Conservation (phyloP, 805 yeast genomes). For the Pichia eremophila region DNA sequence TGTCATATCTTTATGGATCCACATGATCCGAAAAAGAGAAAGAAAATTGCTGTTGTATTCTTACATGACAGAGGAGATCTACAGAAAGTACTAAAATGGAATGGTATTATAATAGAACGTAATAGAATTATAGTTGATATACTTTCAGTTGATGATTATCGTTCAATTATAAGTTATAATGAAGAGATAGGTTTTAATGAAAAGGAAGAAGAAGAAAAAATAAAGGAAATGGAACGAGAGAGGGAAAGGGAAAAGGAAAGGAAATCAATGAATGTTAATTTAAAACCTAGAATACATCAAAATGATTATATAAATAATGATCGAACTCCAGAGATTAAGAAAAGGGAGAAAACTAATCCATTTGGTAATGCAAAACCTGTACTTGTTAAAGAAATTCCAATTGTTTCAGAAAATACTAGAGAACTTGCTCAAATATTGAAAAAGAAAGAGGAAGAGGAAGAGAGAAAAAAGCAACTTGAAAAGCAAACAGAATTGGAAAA, state of each 20-base stretch:
- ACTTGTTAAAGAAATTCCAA: slow-evolving; percentile 17
- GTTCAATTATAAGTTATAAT: slow-evolving; percentile 5
- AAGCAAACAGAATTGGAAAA: no score
- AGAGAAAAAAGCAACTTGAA: no score
- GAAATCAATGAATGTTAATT: not conserved
- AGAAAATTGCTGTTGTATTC: slow-evolving; percentile 58
- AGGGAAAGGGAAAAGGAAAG: no score
- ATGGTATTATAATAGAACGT: slow-evolving; percentile 37
- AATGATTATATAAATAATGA: not conserved
- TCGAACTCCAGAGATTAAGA: not conserved
- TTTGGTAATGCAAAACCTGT: slow-evolving; percentile 74
- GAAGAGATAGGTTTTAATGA: slow-evolving; percentile 21
- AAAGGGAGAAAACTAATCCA: slow-evolving; percentile 43
- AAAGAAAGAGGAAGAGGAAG: not conserved
- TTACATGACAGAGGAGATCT: slow-evolving; percentile 41
- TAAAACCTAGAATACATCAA: no score
- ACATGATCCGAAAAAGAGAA: slow-evolving; percentile 22
- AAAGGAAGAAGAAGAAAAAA: not conserved
- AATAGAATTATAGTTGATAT: slow-evolving; percentile 25
- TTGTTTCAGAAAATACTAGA: slow-evolving; percentile 11
- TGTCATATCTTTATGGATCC: slow-evolving; percentile 44
- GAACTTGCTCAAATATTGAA: slow-evolving; percentile 1
- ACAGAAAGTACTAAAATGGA: slow-evolving; percentile 53
- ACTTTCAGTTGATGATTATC: slow-evolving; percentile 27
- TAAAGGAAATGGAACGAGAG: no score